A percentile compares a stretch with the other conserved stretches of the same genome.
Evolutionary conservation across 805 yeast species (phyloP).

Genomic region (Metschnikowia santaceciliae): DNA sequence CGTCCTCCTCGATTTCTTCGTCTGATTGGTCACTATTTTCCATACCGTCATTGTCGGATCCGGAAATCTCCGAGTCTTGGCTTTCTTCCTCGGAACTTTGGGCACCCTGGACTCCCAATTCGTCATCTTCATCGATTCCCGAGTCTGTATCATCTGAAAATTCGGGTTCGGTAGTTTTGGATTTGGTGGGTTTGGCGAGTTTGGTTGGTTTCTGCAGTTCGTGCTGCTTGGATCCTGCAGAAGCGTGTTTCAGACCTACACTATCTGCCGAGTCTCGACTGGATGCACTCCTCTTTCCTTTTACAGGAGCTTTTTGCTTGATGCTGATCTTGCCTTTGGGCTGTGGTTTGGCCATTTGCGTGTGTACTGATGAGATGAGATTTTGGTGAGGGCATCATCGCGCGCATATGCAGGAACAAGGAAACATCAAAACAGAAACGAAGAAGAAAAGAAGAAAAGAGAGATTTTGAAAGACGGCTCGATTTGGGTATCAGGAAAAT

Average conservation of each 20-base stretch:
- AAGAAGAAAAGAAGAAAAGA: no score
- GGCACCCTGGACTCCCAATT: constrained; percentile 21
- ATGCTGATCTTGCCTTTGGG: background rate
- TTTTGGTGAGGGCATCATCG: background rate
- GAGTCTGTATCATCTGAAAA: constrained; percentile 14
- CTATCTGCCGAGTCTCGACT: no score
- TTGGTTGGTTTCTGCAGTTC: no score
- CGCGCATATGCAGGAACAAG: background rate
- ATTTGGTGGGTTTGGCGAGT: background rate
- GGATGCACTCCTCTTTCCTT: background rate
- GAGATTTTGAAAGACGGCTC: no score
- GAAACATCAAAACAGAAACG: no score
- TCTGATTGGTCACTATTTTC: background rate
- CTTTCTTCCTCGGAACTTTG: constrained; percentile 11
- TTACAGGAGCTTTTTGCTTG: background rate
- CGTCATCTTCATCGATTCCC: constrained; percentile 25
- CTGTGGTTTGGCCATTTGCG: background rate
- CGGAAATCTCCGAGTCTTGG: background rate
- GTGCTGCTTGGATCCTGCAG: no score
- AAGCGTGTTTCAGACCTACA: no score
- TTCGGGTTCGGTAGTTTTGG: background rate
- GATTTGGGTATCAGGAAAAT: no score
- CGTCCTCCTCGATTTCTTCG: constrained; percentile 3
- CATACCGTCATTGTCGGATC: background rate
- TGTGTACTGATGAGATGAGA: background rate